These are phyloP conservation scores for Trichoderma brevicompactum DNA, from an alignment of 2,329 filamentous ascomycete species.

Conservation along the genomic window DNA sequence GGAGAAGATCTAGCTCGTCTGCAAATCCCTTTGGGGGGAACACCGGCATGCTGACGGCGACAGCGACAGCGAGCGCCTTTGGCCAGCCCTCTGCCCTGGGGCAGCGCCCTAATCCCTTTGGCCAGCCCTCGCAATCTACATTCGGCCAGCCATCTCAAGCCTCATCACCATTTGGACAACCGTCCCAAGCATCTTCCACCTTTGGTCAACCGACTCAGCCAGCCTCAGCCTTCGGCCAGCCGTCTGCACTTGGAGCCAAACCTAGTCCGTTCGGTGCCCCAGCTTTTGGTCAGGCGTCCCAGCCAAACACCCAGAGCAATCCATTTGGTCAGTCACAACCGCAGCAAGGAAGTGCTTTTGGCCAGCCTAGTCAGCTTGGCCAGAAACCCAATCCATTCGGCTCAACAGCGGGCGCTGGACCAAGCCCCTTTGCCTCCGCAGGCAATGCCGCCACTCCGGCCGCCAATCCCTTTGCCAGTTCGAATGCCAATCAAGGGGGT, in stretches of 20 bases:
- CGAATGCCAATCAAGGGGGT: conserved; percentile 29
- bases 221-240: conserved; percentile 47
- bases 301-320: conserved; percentile 36
- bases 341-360: conserved; percentile 37
- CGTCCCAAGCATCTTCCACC: conserved; percentile 38
- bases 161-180: conserved; percentile 47
- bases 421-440: conserved; percentile 37
- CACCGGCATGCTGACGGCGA: conserved; percentile 19
- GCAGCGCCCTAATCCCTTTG: conserved; percentile 40
- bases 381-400: conserved; percentile 47
- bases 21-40: conserved; percentile 40
- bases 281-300: conserved; percentile 44
- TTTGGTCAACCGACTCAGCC: conserved; percentile 47
- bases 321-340: conserved; percentile 39
- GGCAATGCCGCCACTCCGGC: conserved; percentile 32
- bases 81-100: conserved; percentile 42
- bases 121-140: conserved; percentile 42
- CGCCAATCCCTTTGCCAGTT: conserved; percentile 39
- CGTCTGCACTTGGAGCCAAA: conserved; percentile 42
- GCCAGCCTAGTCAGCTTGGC: conserved; percentile 45
- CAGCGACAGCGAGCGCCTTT: conserved; percentile 44
- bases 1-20: conserved; percentile 39
- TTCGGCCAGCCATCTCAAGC: conserved; percentile 40
- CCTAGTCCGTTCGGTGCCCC: conserved; percentile 44
- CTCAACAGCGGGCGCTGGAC: conserved; percentile 25